A percentile compares a stretch with the other conserved stretches of the same genome.
Conservation (phyloP, 805 yeast genomes). For the Cyberlindnera petersonii region DNA sequence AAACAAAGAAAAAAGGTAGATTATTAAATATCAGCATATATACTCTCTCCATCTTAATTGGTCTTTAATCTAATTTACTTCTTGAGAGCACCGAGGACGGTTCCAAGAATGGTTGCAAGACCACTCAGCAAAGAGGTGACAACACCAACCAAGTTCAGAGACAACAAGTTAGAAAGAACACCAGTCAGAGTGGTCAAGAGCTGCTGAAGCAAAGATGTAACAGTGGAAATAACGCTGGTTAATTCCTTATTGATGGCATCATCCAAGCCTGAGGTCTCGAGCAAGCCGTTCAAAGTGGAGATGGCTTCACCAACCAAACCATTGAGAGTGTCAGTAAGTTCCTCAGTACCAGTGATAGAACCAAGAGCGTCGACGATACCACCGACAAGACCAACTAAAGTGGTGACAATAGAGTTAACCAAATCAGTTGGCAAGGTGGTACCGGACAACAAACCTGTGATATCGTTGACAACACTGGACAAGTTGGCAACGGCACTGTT, state of each 20-base stretch:
- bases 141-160: constrained; percentile 17
- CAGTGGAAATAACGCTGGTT: constrained; percentile 1
- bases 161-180: constrained; percentile 7
- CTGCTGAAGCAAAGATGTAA: constrained; percentile 5
- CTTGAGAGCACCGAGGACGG: not conserved
- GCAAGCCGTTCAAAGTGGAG: constrained; percentile 10
- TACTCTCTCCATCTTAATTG: too few relatives aligned
- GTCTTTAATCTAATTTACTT: too few relatives aligned
- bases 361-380: constrained; percentile 15
- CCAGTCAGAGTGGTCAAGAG: constrained; percentile 7
- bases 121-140: constrained; percentile 17
- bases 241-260: constrained; percentile 6
- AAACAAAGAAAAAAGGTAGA: too few relatives aligned
- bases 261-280: constrained; percentile 8
- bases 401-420: constrained; percentile 2
- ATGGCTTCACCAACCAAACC: constrained; percentile 9
- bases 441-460: constrained; percentile 6
- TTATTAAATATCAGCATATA: too few relatives aligned
- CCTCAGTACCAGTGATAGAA: constrained; percentile 8
- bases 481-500: constrained; percentile 5
- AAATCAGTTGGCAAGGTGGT: constrained; percentile 11
- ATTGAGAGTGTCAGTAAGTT: constrained; percentile 10
- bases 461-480: constrained; percentile 2
- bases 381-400: constrained; percentile 7
- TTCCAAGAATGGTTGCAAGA: constrained; percentile 6